These are phyloP conservation scores for Saprolegnia diclina DNA, from an alignment of 352 stramenopile genomes.

Conservation along the genomic window DNA sequence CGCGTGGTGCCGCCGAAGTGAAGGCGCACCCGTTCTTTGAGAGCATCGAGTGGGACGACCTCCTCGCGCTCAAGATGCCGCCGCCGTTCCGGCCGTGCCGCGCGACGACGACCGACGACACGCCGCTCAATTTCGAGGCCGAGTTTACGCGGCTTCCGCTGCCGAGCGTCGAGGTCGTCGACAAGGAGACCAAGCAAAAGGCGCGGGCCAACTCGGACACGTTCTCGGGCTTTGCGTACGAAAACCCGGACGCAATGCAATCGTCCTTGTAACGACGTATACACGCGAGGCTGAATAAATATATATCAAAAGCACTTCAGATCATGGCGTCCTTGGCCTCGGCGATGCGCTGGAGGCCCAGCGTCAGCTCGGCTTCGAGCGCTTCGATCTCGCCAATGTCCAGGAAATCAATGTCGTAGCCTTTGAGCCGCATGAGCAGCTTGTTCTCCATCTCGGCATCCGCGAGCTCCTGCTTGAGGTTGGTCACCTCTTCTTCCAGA, in stretches of 20 bases:
- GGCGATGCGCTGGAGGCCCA: conserved; percentile 51
- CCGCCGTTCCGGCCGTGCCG: conserved; percentile 74
- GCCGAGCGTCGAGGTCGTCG: conserved; percentile 49
- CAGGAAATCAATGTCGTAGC: conserved; percentile 64
- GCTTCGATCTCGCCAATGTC: conserved; percentile 39
- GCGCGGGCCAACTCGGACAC: conserved; percentile 57
- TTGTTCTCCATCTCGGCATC: conserved; percentile 71
- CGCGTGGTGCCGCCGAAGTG: conserved; percentile 59
- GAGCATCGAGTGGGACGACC: conserved; percentile 58
- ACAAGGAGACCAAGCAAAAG: conserved; percentile 29
- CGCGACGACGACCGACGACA: conserved; percentile 64
- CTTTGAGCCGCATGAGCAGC: conserved; percentile 64
- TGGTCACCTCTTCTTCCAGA: conserved; percentile 51
- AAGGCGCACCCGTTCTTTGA: conserved; percentile 79
- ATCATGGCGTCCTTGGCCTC: conserved; percentile 27
- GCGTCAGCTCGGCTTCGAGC: conserved; percentile 50
- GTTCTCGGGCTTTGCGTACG: conserved; percentile 78
- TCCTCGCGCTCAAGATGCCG: conserved; percentile 52
- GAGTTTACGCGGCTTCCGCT: conserved; percentile 83
- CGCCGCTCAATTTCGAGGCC: conserved; percentile 77
- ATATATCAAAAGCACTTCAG: background rate
- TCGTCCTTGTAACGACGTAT: conserved; percentile 26
- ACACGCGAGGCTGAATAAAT: background rate
- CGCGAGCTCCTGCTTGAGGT: conserved; percentile 66
- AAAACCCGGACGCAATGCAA: conserved; percentile 63